These are phyloP conservation scores for Monilinia aucupariae DNA, from an alignment of 2,329 filamentous ascomycete species.

Conservation along the genomic window DNA sequence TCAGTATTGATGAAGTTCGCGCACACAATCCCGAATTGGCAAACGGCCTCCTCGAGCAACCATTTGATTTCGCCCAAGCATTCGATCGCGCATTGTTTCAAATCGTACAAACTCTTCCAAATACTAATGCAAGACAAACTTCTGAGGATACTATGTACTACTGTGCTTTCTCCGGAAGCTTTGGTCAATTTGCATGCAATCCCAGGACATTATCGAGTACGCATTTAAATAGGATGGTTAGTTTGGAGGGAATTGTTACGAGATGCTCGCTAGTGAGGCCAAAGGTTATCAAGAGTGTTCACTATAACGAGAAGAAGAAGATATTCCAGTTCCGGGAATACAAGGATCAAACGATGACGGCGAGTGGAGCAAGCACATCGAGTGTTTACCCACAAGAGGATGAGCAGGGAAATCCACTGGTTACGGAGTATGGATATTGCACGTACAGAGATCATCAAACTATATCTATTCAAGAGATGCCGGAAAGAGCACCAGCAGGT, in stretches of 20 bases:
- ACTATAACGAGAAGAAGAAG: conserved; percentile 83
- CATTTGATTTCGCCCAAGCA: conserved; percentile 82
- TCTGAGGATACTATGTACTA: conserved; percentile 82
- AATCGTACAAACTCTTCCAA: conserved; percentile 73
- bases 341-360: conserved; percentile 93
- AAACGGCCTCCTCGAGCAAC: conserved; percentile 68
- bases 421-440: conserved; percentile 94
- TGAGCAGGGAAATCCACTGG: conserved; percentile 82
- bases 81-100: conserved; percentile 90
- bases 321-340: conserved; percentile 89
- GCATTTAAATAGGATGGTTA: conserved; percentile 94
- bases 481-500: conserved; percentile 88
- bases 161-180: conserved; percentile 94
- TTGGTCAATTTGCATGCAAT: conserved; percentile 91
- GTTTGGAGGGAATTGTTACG: conserved; percentile 94
- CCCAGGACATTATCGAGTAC: conserved; percentile 84
- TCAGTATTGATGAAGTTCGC: conserved; percentile 86
- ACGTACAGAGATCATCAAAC: conserved; percentile 96
- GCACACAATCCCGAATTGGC: conserved; percentile 81
- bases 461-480: conserved; percentile 99
- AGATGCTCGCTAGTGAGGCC: conserved; percentile 91
- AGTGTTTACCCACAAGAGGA: conserved; percentile 94
- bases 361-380: conserved; percentile 76
- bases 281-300: conserved; percentile 97
- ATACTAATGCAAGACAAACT: conserved; percentile 69